Evolutionary conservation across 179 eudicot species (phyloP).

Genomic region (Carnegiea gigantea): DNA sequence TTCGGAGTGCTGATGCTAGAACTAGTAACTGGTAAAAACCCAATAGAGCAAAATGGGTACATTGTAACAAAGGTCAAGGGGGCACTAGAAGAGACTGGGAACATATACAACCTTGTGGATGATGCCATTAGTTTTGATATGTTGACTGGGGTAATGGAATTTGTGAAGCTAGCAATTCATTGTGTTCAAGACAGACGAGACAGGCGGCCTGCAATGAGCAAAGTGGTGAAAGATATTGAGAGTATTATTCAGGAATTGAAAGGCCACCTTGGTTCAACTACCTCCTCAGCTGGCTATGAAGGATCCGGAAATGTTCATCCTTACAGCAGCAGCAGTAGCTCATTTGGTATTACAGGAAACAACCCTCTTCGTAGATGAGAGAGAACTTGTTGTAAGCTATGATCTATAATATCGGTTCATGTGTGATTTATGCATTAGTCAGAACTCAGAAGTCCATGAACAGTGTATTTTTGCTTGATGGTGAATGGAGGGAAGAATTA

Average conservation of each 20-base stretch:
- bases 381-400: no score
- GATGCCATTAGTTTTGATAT: slow-evolving; percentile 26
- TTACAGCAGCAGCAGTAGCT: slow-evolving; percentile 25
- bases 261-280: slow-evolving; percentile 25
- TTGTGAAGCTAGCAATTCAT: slow-evolving; percentile 45
- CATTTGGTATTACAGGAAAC: slow-evolving; percentile 22
- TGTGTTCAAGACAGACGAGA: slow-evolving; percentile 45
- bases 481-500: no score
- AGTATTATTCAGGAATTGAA: slow-evolving; percentile 24
- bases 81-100: slow-evolving; percentile 30
- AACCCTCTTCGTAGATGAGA: slow-evolving; percentile 24
- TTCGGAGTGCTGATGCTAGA: slow-evolving; percentile 58
- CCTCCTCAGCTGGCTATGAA: slow-evolving; percentile 32
- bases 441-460: no score
- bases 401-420: no score
- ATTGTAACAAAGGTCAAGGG: slow-evolving; percentile 40
- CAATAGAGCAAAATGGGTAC: slow-evolving; percentile 39
- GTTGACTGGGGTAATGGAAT: slow-evolving; percentile 38
- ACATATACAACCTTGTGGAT: slow-evolving; percentile 40
- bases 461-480: no score
- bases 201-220: slow-evolving; percentile 43
- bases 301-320: slow-evolving; percentile 10
- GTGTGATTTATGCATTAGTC: no score
- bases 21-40: slow-evolving; percentile 47
- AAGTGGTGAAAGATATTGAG: slow-evolving; percentile 47